A percentile compares a stretch with the other conserved stretches of the same genome.
phyloP scores from a whole-genome alignment of 768 basidiomycete species.

The Tephrocybe sp. region DNA sequence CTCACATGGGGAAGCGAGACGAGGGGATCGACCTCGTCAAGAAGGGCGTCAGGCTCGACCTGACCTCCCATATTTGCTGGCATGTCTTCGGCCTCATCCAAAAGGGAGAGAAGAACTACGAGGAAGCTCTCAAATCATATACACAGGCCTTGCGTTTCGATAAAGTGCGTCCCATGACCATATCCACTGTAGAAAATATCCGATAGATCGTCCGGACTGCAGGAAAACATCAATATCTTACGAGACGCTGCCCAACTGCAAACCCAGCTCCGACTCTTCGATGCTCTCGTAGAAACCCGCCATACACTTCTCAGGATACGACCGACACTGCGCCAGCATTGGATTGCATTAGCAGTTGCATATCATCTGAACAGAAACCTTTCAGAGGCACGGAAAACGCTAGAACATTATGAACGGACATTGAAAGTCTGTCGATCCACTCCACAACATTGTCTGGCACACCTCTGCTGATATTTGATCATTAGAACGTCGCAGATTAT shows the following conservation, averaged over 20 bases:
- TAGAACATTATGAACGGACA: slow-evolving; percentile 70
- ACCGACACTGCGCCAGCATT: slow-evolving; percentile 83
- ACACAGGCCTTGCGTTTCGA: slow-evolving; percentile 87
- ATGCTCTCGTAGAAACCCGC: slow-evolving; percentile 78
- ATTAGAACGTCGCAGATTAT: slow-evolving; percentile 70
- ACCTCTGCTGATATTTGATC: neutral
- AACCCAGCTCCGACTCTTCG: slow-evolving; percentile 82
- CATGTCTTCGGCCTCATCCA: slow-evolving; percentile 96
- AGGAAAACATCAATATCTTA: slow-evolving; percentile 95
- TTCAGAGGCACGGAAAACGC: slow-evolving; percentile 64
- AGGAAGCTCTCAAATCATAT: slow-evolving; percentile 92
- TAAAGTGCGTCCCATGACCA: slow-evolving; percentile 53
- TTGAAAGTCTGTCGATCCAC: slow-evolving; percentile 58
- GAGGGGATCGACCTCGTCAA: slow-evolving; percentile 83
- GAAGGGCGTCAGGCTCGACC: slow-evolving; percentile 78
- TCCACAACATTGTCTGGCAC: neutral
- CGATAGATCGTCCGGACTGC: slow-evolving; percentile 9
- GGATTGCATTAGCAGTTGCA: slow-evolving; percentile 88
- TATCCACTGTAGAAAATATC: neutral
- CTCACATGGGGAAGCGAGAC: slow-evolving; percentile 76
- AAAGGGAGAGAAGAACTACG: slow-evolving; percentile 92
- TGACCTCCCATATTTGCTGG: slow-evolving; percentile 94
- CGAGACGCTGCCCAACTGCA: slow-evolving; percentile 89
- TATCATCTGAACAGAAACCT: slow-evolving; percentile 82
- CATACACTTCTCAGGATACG: slow-evolving; percentile 77